A percentile compares a stretch with the other conserved stretches of the same genome.
Conservation (phyloP, 352 stramenopile genomes). For the Blastocystis sp. region DNA sequence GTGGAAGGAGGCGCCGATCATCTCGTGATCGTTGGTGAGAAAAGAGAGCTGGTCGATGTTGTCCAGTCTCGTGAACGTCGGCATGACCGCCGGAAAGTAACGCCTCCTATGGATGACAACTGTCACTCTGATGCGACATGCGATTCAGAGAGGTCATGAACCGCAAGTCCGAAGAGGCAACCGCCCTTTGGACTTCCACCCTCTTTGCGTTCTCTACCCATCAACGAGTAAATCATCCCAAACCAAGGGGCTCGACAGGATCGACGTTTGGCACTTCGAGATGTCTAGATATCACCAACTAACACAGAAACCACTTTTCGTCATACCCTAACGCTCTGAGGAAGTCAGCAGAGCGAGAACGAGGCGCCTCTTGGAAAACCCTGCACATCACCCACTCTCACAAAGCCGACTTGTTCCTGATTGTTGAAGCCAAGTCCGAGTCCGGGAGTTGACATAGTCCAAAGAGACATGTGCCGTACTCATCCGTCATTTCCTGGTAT, state of each 20-base stretch:
- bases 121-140: background rate
- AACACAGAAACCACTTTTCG: background rate
- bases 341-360: constrained; percentile 16
- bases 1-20: background rate
- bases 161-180: background rate
- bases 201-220: constrained; percentile 20
- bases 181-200: background rate
- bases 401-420: background rate
- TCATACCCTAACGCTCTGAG: constrained; percentile 1
- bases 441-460: constrained; percentile 18
- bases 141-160: background rate
- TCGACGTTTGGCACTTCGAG: background rate
- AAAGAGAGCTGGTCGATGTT: background rate
- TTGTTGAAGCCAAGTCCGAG: constrained; percentile 14
- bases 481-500: constrained; percentile 1
- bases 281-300: background rate
- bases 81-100: background rate
- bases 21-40: background rate
- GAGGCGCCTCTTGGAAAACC: constrained; percentile 2
- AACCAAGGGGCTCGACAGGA: background rate
- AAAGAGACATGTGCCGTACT: constrained; percentile 28
- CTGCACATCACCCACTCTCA: background rate
- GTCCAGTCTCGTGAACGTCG: background rate
- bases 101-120: background rate
- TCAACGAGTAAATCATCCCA: background rate